Evolutionary conservation across 2,329 filamentous ascomycete genomes (phyloP).

Genomic region (Fusarium guadeloupense): DNA sequence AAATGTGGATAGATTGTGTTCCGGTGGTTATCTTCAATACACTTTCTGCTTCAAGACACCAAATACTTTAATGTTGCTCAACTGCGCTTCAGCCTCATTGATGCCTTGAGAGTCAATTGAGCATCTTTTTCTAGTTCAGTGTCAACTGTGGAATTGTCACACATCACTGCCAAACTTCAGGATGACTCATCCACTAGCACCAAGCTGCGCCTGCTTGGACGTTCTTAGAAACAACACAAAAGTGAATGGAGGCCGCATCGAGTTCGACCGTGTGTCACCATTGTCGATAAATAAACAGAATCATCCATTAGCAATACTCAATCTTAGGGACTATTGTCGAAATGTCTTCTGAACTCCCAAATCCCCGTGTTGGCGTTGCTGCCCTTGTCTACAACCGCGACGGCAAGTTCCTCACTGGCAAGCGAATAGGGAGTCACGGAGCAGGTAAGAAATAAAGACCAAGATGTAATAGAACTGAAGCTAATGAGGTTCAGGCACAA

Average conservation of each 20-base stretch:
- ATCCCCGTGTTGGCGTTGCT: constrained; percentile 59
- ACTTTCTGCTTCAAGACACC: background rate
- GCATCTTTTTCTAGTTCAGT: constrained; percentile 5
- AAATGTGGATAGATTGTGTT: constrained; percentile 2
- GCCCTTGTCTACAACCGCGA: constrained; percentile 55
- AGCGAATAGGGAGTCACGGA: constrained; percentile 60
- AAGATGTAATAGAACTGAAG: accelerated
- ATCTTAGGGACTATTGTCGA: too few species aligned
- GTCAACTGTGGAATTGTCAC: background rate
- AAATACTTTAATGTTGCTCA: background rate
- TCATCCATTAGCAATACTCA: background rate
- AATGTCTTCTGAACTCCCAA: constrained; percentile 27
- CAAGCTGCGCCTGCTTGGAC: constrained; percentile 10
- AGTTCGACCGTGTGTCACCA: background rate
- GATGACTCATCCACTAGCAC: constrained; percentile 26
- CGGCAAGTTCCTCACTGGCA: constrained; percentile 58
- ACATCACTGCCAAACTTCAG: background rate
- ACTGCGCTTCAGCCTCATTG: too few species aligned
- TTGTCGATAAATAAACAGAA: background rate
- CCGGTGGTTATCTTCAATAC: background rate
- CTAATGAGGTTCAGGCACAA: constrained; percentile 57
- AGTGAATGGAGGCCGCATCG: background rate
- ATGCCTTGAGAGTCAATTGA: background rate
- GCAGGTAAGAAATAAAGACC: constrained; percentile 52
- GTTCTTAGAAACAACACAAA: constrained; percentile 8